Evolutionary conservation across 2,329 filamentous ascomycete species (phyloP).

Genomic region (Ophiocordyceps sinensis): DNA sequence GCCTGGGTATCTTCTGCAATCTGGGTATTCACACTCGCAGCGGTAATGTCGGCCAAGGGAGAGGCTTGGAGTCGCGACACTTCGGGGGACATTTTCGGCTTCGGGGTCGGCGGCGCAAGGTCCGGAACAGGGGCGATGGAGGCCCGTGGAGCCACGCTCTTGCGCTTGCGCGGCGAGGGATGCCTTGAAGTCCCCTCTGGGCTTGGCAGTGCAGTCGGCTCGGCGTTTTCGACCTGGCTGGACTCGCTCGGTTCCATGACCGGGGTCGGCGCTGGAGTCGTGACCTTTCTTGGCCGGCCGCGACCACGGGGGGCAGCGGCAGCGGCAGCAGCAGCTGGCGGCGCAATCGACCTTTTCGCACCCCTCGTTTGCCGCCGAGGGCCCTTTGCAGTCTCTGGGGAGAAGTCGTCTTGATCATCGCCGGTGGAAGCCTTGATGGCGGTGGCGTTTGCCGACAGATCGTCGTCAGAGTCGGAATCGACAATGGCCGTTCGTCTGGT

Average conservation of each 20-base stretch:
- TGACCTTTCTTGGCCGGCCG: slow-evolving; percentile 27
- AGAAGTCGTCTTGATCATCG: slow-evolving; percentile 56
- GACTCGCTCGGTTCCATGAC: slow-evolving; percentile 9
- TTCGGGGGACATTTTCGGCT: slow-evolving; percentile 42
- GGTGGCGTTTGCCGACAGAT: slow-evolving; percentile 40
- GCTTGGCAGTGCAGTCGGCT: slow-evolving; percentile 18
- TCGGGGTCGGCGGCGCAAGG: slow-evolving; percentile 26
- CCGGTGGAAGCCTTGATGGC: slow-evolving; percentile 36
- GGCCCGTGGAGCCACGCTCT: slow-evolving; percentile 35
- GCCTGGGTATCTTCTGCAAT: slow-evolving; percentile 14
- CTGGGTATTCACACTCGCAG: slow-evolving; percentile 41
- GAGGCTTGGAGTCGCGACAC: slow-evolving; percentile 33
- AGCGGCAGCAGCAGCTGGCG: slow-evolving; percentile 27
- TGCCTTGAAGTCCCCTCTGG: slow-evolving; percentile 20
- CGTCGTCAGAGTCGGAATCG: slow-evolving; percentile 63
- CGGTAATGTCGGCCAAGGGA: slow-evolving; percentile 62
- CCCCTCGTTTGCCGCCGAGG: slow-evolving; percentile 34
- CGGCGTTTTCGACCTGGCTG: slow-evolving; percentile 21
- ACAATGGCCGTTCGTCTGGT: slow-evolving; percentile 59
- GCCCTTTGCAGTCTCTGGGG: slow-evolving; percentile 50
- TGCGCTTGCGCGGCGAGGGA: slow-evolving; percentile 50
- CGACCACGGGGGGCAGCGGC: slow-evolving; percentile 27
- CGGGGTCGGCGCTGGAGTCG: slow-evolving; percentile 2
- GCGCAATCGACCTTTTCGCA: slow-evolving; percentile 28
- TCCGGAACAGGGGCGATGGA: slow-evolving; percentile 26